A percentile compares a stretch with the other conserved stretches of the same genome.
phyloP scores from a whole-genome alignment of 805 yeast genomes.

The Kodamaea restingae region DNA sequence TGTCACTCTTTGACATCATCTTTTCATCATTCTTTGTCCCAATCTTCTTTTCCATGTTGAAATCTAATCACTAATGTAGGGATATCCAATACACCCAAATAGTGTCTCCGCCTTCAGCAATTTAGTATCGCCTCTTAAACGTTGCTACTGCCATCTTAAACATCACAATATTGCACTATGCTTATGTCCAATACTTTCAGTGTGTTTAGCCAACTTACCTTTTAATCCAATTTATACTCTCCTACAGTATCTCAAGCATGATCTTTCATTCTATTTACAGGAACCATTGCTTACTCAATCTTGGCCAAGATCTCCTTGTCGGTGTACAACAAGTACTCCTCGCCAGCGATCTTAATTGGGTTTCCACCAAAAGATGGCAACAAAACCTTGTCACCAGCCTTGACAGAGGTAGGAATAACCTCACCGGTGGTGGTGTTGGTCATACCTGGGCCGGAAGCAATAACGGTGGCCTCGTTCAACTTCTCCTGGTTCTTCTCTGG shows the following conservation, averaged over 20 bases:
- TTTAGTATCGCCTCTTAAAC: no score
- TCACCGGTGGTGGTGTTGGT: conserved; percentile 68
- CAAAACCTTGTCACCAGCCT: conserved; percentile 89
- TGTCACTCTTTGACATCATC: no score
- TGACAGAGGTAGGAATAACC: conserved; percentile 66
- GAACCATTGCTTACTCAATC: conserved; percentile 42
- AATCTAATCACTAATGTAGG: no score
- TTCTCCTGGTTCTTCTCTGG: conserved; percentile 97
- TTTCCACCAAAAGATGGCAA: conserved; percentile 95
- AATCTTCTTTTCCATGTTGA: no score
- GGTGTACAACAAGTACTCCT: conserved; percentile 77
- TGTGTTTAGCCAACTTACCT: no score
- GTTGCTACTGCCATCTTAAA: no score
- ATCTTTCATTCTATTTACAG: conserved; percentile 5
- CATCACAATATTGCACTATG: no score
- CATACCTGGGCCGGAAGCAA: conserved; percentile 95
- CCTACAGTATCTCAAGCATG: not conserved
- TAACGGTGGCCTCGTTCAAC: conserved; percentile 84
- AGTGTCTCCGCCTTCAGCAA: no score
- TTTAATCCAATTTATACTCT: no score
- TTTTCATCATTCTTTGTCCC: no score
- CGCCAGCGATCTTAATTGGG: conserved; percentile 80
- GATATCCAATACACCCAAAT: no score
- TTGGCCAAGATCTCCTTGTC: conserved; percentile 95
- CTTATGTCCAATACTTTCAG: no score